Evolutionary conservation across 345 rosid species (phyloP).

Genomic region (Rhodamnia rubescens): DNA sequence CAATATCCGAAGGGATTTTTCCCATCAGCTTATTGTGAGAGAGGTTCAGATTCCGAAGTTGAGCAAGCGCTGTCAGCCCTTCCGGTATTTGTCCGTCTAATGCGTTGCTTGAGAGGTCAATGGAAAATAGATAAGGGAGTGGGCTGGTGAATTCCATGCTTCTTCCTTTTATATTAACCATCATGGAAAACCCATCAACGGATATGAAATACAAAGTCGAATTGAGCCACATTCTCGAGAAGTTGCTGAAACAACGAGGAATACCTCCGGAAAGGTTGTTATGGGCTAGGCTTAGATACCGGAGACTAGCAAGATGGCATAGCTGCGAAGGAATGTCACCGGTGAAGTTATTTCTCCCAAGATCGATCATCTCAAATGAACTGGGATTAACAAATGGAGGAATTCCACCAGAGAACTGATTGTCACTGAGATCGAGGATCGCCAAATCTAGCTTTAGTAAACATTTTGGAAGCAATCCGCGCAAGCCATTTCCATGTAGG

Average conservation of each 20-base stretch:
- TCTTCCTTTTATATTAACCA: background rate
- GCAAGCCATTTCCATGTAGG: background rate
- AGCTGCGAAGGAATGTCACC: background rate
- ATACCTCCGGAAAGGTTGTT: background rate
- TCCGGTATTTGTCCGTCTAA: background rate
- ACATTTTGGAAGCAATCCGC: background rate
- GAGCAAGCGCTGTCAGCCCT: background rate
- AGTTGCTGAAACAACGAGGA: background rate
- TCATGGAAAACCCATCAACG: background rate
- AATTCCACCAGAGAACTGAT: background rate
- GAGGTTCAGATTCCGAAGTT: background rate
- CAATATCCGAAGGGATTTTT: background rate
- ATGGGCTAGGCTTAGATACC: background rate
- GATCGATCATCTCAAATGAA: background rate
- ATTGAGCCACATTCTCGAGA: background rate
- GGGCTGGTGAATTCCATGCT: background rate
- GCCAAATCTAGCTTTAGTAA: background rate
- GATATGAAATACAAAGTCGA: background rate
- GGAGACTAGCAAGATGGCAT: background rate
- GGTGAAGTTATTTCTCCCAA: background rate
- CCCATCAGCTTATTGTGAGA: background rate
- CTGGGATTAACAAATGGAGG: background rate
- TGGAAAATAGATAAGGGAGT: background rate
- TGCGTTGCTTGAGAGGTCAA: background rate
- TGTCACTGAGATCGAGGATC: background rate